A percentile compares a stretch with the other conserved stretches of the same genome.
Evolutionary conservation across 305 asterid species (phyloP).

Genomic region (Fraxinus latifolia): DNA sequence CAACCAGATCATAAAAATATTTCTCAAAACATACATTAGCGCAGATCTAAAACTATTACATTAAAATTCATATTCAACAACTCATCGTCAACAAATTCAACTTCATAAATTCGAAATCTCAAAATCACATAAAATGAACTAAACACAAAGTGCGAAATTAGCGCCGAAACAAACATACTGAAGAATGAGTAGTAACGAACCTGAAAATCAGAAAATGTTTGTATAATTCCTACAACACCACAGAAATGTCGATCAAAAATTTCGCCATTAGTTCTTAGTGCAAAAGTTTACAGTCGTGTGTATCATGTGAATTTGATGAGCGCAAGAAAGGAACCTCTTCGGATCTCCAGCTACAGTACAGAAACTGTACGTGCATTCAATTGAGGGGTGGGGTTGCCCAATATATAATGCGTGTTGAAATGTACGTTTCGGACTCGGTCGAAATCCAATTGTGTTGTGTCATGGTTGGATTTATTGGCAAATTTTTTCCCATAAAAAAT

Average conservation of each 20-base stretch:
- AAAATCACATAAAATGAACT: background rate
- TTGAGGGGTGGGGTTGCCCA: background rate
- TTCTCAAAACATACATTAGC: background rate
- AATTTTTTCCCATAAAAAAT: background rate
- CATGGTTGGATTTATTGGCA: background rate
- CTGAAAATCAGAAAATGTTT: slow-evolving; percentile 26
- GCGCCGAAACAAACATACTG: slow-evolving; percentile 20
- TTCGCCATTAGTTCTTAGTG: slow-evolving; percentile 16
- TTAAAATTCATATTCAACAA: background rate
- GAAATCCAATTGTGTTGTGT: background rate
- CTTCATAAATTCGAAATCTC: background rate
- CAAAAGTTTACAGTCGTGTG: background rate
- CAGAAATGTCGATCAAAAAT: slow-evolving; percentile 15
- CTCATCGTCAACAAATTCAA: background rate
- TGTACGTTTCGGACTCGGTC: background rate
- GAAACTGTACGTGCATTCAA: background rate
- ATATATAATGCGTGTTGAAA: background rate
- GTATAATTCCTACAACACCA: slow-evolving; percentile 16
- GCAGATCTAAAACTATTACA: background rate
- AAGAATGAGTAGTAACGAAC: slow-evolving; percentile 10
- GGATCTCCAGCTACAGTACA: background rate
- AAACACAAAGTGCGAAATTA: slow-evolving; percentile 12
- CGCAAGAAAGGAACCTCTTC: background rate
- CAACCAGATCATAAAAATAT: background rate
- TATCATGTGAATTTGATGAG: background rate